Conservation (phyloP, 352 stramenopile species). For the Pythium insidiosum region DNA sequence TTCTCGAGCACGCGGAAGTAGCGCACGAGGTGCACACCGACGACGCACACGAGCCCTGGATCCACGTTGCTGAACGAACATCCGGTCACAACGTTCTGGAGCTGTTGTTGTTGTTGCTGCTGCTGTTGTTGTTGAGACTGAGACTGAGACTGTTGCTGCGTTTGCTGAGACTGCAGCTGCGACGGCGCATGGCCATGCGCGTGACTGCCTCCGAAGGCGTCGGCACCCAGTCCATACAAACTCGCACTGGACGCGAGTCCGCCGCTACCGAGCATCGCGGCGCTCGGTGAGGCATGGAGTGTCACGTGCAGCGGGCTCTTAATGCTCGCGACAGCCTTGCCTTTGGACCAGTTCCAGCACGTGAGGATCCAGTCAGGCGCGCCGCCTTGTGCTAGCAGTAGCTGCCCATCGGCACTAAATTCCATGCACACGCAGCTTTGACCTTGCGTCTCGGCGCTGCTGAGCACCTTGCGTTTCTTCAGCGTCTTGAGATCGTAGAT, state of each 20-base stretch:
- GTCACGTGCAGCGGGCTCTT: conserved; percentile 59
- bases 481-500: too few relatives aligned
- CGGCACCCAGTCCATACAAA: too few relatives aligned
- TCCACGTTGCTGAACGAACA: conserved; percentile 88
- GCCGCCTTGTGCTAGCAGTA: conserved; percentile 85
- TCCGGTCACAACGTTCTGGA: conserved; percentile 48
- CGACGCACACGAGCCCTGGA: conserved; percentile 81
- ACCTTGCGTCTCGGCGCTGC: conserved; percentile 51
- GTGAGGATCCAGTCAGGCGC: conserved; percentile 84
- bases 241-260: too few relatives aligned
- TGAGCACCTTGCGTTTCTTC: conserved; percentile 88
- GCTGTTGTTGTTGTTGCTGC: neutral
- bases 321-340: conserved; percentile 74
- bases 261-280: conserved; percentile 32
- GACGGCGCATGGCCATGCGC: too few relatives aligned
- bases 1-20: conserved; percentile 90
- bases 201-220: too few relatives aligned
- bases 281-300: conserved; percentile 32
- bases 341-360: conserved; percentile 91
- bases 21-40: conserved; percentile 67
- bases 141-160: too few relatives aligned
- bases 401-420: conserved; percentile 87
- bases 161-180: too few relatives aligned
- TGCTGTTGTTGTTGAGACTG: too few relatives aligned
- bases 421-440: conserved; percentile 73